Percentiles rank a stretch among this genome's conserved stretches.
Evolutionary conservation across 305 asterid species (phyloP).

Genomic region (Plantago lanceolata): DNA sequence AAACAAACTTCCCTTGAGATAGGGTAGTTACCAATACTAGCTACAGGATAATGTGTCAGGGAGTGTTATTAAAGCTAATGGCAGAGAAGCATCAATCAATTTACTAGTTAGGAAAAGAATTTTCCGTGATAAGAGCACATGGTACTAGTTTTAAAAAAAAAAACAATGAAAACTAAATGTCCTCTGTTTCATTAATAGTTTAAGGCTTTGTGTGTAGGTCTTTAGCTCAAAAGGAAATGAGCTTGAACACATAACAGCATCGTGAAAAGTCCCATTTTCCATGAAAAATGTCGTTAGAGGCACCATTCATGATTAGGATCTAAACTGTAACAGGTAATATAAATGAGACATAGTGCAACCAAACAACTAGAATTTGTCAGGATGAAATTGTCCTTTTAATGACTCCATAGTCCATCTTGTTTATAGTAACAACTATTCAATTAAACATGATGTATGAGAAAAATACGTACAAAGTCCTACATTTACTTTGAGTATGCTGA

Average conservation of each 20-base stretch:
- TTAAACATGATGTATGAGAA: neutral
- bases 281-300: conserved; percentile 15
- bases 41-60: no score
- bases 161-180: no score
- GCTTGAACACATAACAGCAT: neutral
- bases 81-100: neutral
- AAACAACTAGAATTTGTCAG: neutral
- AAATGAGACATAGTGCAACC: neutral
- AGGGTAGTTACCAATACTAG: no score
- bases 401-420: neutral
- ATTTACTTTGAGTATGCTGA: neutral
- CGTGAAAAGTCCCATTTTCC: neutral
- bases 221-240: conserved; percentile 9
- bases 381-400: neutral
- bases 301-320: conserved; percentile 2
- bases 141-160: neutral
- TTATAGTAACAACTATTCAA: neutral
- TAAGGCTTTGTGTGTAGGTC: conserved; percentile 3
- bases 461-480: neutral
- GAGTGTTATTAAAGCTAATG: no score
- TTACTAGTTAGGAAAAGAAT: neutral
- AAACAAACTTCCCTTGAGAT: no score
- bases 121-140: neutral
- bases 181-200: neutral
- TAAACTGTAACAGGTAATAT: neutral